Percentiles rank a stretch among this genome's conserved stretches.
phyloP scores from a whole-genome alignment of 257 asterid genomes.

The Solanum sejunctum region DNA sequence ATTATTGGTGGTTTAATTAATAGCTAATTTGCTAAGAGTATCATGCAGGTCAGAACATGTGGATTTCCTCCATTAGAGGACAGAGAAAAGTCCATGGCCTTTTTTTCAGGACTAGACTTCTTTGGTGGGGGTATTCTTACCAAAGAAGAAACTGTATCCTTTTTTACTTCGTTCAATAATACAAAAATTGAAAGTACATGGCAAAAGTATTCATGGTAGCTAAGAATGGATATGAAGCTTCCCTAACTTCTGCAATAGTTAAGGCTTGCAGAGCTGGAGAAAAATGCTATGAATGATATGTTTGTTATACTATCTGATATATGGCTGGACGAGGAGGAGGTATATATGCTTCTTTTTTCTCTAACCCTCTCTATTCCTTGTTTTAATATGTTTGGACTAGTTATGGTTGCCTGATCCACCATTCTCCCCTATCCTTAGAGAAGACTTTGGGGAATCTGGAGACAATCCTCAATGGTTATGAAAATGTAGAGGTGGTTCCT shows the following conservation, averaged over 20 bases:
- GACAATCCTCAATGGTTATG: conserved; percentile 69
- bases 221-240: not conserved
- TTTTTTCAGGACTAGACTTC: conserved; percentile 60
- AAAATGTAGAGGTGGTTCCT: conserved; percentile 68
- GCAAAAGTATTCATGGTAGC: not conserved
- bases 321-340: conserved; percentile 86
- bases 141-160: conserved; percentile 94
- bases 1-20: not conserved
- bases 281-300: conserved; percentile 86
- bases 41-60: conserved; percentile 68
- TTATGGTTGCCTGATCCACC: conserved; percentile 11
- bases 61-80: conserved; percentile 96
- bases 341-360: conserved; percentile 9
- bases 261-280: conserved; percentile 75
- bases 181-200: not conserved
- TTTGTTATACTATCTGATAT: conserved; percentile 84
- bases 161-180: conserved; percentile 6
- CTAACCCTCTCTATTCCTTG: not conserved
- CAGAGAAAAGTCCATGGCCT: conserved; percentile 49
- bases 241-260: conserved; percentile 44
- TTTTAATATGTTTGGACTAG: conserved; percentile 16
- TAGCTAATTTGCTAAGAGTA: conserved; percentile 3
- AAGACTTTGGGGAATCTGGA: conserved; percentile 83
- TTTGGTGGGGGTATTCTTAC: conserved; percentile 81
- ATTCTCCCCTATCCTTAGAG: conserved; percentile 39